These are phyloP conservation scores for Tuber magnatum DNA, from an alignment of 495 filamentous ascomycete genomes.

Conservation along the genomic window DNA sequence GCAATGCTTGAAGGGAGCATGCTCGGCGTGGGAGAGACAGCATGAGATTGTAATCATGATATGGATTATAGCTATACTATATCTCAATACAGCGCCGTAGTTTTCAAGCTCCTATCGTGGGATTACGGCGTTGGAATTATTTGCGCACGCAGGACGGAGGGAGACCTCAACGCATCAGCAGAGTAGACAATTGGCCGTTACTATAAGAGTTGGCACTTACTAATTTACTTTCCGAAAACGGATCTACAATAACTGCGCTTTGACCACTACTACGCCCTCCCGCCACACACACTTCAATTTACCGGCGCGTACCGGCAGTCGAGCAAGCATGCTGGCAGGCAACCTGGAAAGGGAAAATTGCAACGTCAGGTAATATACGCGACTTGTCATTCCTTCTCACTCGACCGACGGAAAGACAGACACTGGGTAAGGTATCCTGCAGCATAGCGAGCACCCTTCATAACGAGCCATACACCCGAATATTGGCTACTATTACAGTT, in stretches of 20 bases:
- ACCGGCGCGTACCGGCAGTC: background rate
- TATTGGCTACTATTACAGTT: background rate
- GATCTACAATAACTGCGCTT: background rate
- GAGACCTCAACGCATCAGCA: background rate
- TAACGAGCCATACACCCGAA: no score
- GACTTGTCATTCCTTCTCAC: background rate
- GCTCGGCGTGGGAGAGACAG: no score
- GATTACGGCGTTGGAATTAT: background rate
- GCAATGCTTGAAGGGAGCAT: background rate
- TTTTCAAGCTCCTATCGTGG: background rate
- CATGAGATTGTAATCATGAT: background rate
- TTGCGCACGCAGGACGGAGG: background rate
- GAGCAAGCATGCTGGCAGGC: background rate
- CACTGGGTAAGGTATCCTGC: background rate
- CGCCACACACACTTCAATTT: background rate
- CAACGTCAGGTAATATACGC: background rate
- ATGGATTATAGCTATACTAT: background rate
- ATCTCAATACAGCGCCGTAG: background rate
- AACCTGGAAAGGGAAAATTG: background rate
- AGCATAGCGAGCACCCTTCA: background rate
- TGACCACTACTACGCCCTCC: background rate
- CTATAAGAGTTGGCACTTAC: background rate
- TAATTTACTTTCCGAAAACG: background rate
- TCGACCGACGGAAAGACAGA: no score
- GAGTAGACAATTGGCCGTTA: background rate